Percentiles rank a stretch among this genome's conserved stretches.
Evolutionary conservation across 805 yeast species (phyloP).

Genomic region (Grigorovia yakushimaensis): DNA sequence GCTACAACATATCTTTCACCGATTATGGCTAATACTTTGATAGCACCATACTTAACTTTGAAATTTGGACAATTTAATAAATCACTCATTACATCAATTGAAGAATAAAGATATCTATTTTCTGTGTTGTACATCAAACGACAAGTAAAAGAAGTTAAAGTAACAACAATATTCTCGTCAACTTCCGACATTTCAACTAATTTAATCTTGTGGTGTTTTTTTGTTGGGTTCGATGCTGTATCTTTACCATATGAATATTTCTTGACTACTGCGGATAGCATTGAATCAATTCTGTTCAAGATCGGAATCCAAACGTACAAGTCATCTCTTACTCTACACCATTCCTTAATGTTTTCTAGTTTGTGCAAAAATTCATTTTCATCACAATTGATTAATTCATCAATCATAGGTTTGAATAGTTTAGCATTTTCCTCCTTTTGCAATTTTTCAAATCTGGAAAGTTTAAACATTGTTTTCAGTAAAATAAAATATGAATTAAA

Average conservation of each 20-base stretch:
- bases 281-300: conserved; percentile 63
- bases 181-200: conserved; percentile 35
- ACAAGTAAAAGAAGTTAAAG: conserved; percentile 53
- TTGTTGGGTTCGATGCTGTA: conserved; percentile 33
- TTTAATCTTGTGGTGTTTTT: conserved; percentile 35
- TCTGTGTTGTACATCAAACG: conserved; percentile 59
- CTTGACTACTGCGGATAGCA: conserved; percentile 44
- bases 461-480: conserved; percentile 16
- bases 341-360: conserved; percentile 32
- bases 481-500: too few species aligned
- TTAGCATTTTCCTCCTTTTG: conserved; percentile 38
- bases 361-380: conserved; percentile 33
- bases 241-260: conserved; percentile 34
- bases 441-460: conserved; percentile 23
- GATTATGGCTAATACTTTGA: conserved; percentile 49
- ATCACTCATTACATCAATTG: conserved; percentile 48
- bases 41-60: conserved; percentile 47
- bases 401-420: conserved; percentile 29
- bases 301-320: conserved; percentile 69
- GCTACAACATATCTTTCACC: conserved; percentile 48
- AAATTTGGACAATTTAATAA: conserved; percentile 53
- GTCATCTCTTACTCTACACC: conserved; percentile 62
- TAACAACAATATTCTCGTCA: conserved; percentile 40
- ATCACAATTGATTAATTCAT: conserved; percentile 31
- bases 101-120: conserved; percentile 58